Evolutionary conservation across 208 protist species (phyloP).

Genomic region (Herpetomonas samuelpessoai): DNA sequence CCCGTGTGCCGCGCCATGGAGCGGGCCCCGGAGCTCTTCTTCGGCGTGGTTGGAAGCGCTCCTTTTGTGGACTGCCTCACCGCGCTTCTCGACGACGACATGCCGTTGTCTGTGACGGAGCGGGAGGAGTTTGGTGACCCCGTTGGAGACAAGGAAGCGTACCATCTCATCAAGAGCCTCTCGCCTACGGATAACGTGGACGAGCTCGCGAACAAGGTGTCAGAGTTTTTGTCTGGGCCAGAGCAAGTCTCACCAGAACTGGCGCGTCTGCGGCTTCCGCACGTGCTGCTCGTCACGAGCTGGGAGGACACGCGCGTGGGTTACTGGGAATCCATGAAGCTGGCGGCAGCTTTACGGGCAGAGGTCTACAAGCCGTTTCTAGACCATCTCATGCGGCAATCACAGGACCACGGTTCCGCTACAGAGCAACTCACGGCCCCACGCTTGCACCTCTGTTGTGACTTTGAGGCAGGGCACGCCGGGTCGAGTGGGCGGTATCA

Average conservation of each 20-base stretch:
- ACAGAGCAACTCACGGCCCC: not conserved
- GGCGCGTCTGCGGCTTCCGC: too few species aligned
- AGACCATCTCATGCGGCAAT: not conserved
- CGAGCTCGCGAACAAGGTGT: not conserved
- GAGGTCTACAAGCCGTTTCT: not conserved
- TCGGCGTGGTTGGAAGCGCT: slow-evolving; percentile 48
- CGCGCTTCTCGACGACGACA: slow-evolving; percentile 63
- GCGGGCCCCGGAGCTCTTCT: slow-evolving; percentile 48
- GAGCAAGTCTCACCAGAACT: too few species aligned
- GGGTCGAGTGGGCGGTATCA: slow-evolving; percentile 59
- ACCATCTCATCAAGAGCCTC: slow-evolving; percentile 62
- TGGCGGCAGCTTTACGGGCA: slow-evolving; percentile 38
- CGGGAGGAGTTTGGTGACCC: slow-evolving; percentile 92
- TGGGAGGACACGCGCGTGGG: slow-evolving; percentile 64
- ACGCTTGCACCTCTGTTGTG: slow-evolving; percentile 48
- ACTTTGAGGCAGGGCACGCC: slow-evolving; percentile 52
- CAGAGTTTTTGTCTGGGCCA: too few species aligned
- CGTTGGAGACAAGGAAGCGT: slow-evolving; percentile 40
- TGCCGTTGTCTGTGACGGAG: slow-evolving; percentile 79
- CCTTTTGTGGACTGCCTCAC: slow-evolving; percentile 91
- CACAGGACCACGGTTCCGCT: not conserved
- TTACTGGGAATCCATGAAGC: slow-evolving; percentile 65
- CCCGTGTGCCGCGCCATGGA: slow-evolving; percentile 73
- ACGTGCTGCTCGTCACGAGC: slow-evolving; percentile 61
- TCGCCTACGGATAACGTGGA: slow-evolving; percentile 75